Base-by-base conservation (phyloP, 2,329 filamentous ascomycete genomes). In the Ascochyta koolunga region DNA sequence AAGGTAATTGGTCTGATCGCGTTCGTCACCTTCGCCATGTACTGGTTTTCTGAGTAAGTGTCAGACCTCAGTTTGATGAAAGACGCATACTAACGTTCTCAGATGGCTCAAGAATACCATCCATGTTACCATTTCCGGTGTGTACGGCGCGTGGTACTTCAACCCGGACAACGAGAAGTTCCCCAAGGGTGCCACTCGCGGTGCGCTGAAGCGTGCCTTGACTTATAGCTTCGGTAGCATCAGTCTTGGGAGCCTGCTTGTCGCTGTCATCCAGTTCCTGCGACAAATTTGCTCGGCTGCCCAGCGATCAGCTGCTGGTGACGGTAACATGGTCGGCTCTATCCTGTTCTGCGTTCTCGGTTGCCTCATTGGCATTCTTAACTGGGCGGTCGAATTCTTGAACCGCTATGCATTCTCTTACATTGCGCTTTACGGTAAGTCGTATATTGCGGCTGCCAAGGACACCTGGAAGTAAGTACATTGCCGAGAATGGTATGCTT, bases 141-240 rank as follows among this genome's bases (percentile, higher is more conserved):
- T 96, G 0, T 97, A 96, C 66, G 93, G 91, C 1, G 89, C 89
- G 0, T 98, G 93, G 93, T 98, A 96, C 78, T 97, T 56, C 47
- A 56, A 56, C 33, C 52, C 52, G 3, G 52, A 56, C 2, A 16
- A 15, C 32, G 41, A 56, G 33, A 56, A 84, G 50, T 89, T 91
- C 67, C 91, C 93, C 25, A 87, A 84, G 59, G 87, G 87, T 10
- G 87, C 91, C 0, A 97, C 93, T 0, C 85, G 91, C 11, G 90
- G 91, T n/a, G 90, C 93, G 0, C 83, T 95, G 60, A 88, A 85
- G 64, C 86, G 93, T 13, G 86, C 92, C 0, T 80, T 95, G 58
- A 97, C 93, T 1, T 95, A 95, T 78, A 95, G 89, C 64, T 97
- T 97, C 56, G 93, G 93, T 15, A 95, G 90, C 61, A 95, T 98